Percentiles rank a stretch among this genome's conserved stretches.
Conservation (phyloP, 257 asterid species). For the Primulina huaijiensis region DNA sequence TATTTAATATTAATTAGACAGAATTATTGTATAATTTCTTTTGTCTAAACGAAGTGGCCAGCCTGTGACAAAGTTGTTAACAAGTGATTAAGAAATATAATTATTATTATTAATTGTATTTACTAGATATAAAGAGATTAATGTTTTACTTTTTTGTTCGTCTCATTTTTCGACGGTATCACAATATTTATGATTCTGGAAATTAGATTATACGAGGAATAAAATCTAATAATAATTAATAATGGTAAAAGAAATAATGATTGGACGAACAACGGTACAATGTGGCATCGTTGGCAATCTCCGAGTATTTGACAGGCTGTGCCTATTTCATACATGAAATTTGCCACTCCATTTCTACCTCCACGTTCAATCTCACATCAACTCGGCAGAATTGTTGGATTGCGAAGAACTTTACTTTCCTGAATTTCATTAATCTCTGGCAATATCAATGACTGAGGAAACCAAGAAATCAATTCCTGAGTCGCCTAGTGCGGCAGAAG, state of each 20-base stretch:
- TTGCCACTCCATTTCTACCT: background rate
- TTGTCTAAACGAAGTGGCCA: background rate
- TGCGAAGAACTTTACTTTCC: background rate
- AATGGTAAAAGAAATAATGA: background rate
- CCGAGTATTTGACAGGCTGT: conserved; percentile 43
- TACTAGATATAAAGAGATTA: too few species aligned
- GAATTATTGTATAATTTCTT: too few species aligned
- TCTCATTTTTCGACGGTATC: background rate
- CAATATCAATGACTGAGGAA: conserved; percentile 47
- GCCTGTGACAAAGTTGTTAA: background rate
- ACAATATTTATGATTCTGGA: too few species aligned
- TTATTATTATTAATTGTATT: too few species aligned
- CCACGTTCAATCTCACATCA: background rate
- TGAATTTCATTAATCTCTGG: background rate
- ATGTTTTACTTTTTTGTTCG: background rate
- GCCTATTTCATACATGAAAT: conserved; percentile 14
- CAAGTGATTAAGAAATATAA: background rate
- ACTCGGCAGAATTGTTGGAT: background rate
- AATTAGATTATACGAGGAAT: too few species aligned
- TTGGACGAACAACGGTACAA: background rate
- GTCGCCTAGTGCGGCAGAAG: conserved; percentile 27
- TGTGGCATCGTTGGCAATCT: conserved; percentile 37
- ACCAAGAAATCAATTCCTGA: conserved; percentile 37
- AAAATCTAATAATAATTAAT: too few species aligned
- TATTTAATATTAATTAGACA: too few species aligned